Evolutionary conservation across 495 filamentous ascomycete species (phyloP).

Genomic region (Penicillium robsamsonii): DNA sequence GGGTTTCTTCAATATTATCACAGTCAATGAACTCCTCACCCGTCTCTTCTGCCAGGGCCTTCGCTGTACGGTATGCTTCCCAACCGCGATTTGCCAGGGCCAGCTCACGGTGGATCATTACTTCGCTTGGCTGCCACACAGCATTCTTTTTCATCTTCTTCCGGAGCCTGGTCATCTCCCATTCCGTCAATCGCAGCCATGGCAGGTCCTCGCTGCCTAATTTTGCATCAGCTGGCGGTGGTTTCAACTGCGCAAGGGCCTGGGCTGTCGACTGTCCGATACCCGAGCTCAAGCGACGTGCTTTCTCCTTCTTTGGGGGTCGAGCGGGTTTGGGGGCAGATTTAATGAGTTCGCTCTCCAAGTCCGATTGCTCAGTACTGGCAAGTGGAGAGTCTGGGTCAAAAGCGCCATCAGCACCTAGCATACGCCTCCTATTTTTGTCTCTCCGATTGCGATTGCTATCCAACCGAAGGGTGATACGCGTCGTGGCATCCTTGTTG

Average conservation of each 20-base stretch:
- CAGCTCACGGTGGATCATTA: constrained; percentile 92
- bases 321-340: constrained; percentile 15
- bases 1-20: constrained; percentile 49
- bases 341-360: constrained; percentile 27
- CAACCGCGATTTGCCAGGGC: constrained; percentile 72
- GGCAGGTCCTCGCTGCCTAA: constrained; percentile 74
- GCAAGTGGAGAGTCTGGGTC: constrained; percentile 46
- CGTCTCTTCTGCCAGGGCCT: constrained; percentile 62
- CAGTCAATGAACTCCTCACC: constrained; percentile 63
- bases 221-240: constrained; percentile 73
- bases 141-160: constrained; percentile 99
- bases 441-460: constrained; percentile 30
- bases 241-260: constrained; percentile 70
- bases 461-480: constrained; percentile 65
- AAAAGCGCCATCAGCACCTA: constrained; percentile 37
- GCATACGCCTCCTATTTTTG: constrained; percentile 41
- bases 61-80: constrained; percentile 69
- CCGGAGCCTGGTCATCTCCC: constrained; percentile 84
- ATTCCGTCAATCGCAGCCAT: constrained; percentile 87
- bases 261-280: constrained; percentile 74
- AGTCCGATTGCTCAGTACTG: constrained; percentile 49
- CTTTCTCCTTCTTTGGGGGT: constrained; percentile 43
- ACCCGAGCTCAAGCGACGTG: constrained; percentile 44
- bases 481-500: constrained; percentile 43
- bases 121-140: constrained; percentile 89